These are phyloP conservation scores for Trichomonascaceae sp. DNA, from an alignment of 1,139 yeast genomes.

Conservation along the genomic window DNA sequence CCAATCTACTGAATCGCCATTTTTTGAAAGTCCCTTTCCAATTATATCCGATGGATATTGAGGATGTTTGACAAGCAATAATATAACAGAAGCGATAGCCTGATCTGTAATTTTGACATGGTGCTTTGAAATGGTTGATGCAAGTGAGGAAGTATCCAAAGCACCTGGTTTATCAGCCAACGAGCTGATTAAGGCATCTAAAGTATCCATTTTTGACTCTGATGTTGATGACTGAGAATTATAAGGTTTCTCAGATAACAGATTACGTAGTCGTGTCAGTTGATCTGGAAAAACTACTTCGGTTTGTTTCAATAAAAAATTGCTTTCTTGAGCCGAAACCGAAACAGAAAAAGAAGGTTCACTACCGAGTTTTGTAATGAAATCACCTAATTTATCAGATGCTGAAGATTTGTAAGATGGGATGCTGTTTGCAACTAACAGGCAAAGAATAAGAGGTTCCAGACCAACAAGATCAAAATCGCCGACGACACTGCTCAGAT, in stretches of 20 bases:
- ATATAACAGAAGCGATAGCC: constrained; percentile 7
- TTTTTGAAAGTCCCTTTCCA: constrained; percentile 4
- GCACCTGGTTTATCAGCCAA: constrained; percentile 8
- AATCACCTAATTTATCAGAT: background rate
- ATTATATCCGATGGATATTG: constrained; percentile 4
- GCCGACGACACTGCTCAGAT: background rate
- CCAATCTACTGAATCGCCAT: constrained; percentile 7
- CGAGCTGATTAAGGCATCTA: constrained; percentile 4
- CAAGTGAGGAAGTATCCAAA: constrained; percentile 8
- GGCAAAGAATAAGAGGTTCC: background rate
- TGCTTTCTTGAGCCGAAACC: background rate
- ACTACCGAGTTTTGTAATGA: background rate
- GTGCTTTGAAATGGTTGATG: constrained; percentile 8
- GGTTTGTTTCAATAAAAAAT: background rate
- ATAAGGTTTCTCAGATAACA: background rate
- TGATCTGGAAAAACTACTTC: background rate
- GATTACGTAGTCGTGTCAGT: background rate
- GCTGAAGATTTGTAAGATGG: background rate
- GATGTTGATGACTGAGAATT: background rate
- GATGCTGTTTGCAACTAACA: background rate
- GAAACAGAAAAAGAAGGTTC: background rate
- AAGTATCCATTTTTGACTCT: constrained; percentile 2
- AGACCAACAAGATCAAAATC: background rate
- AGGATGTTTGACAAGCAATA: background rate
- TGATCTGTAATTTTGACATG: constrained; percentile 7